Evolutionary conservation across 2,329 filamentous ascomycete species (phyloP), one percentile per base, ranked within the genome.

Genomic region (Diplodia mutila): DNA sequence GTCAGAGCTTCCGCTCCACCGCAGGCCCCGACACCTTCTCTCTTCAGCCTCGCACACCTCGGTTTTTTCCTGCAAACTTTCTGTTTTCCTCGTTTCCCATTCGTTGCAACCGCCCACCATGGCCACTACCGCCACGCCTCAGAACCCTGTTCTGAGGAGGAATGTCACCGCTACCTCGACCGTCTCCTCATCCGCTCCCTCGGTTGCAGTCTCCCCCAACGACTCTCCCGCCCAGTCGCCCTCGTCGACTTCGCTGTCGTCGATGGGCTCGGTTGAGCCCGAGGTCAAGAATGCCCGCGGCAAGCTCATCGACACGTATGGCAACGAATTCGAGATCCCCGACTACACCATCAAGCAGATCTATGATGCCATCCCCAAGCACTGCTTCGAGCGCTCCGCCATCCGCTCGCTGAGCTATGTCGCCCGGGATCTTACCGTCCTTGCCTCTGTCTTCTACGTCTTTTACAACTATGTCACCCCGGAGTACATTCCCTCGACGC

Each of bases 341-440:
- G 90, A 98, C 82, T 99, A 91, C 85, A 97, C 93, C 78, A 97
- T 99, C 86, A 97, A 97, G 86, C 88, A 99, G 78, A 94, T 99
- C 78, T 90, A 93, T 76, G 91, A 97, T 82, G 95, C 95, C 79
- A 99, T 99, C 73, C 95, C 95, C 71, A 93, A 94, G 82, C 95
- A 97, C 86, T 99, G 95, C 87, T 98, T 91, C 81, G 86, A 97
- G 84, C 91, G 95, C 69, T 97, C 92, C 55, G 91, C 87, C 69
- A 78, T 88, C 71, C 88, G 83, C 72, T 91, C 94, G 72, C 85
- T 97, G 77, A 82, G 79, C 76, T 98, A 98, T 81, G 94, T 98
- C 74, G 86, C 89, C 76, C 90, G 94, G 70, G 95, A 99, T 81
- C 79, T 96, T 54, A 80, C 84, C 72, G 88, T 85, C 73, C 84